A percentile compares a stretch with the other conserved stretches of the same genome.
Conservation (phyloP, 331 rosid genomes). For the Arachis monticola region DNA sequence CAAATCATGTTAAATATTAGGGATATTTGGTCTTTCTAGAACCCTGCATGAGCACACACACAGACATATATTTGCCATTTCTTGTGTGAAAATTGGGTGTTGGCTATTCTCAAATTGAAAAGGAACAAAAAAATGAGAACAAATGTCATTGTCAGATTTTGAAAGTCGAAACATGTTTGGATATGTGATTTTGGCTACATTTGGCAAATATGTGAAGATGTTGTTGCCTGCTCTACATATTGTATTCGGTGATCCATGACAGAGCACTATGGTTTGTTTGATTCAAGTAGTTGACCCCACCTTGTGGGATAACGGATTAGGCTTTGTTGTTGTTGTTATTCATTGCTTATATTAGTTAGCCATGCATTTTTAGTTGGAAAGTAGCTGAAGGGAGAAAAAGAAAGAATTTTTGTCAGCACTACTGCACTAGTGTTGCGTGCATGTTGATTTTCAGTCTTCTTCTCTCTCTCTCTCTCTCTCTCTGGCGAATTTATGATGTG, state of each 20-base stretch:
- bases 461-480: neutral
- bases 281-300: too few species aligned
- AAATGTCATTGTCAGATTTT: neutral
- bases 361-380: neutral
- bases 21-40: neutral
- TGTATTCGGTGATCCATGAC: neutral
- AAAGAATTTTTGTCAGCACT: neutral
- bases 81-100: conserved; percentile 25
- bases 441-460: conserved; percentile 6
- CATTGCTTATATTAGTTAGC: conserved; percentile 14
- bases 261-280: too few species aligned
- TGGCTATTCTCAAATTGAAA: neutral
- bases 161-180: too few species aligned
- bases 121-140: neutral
- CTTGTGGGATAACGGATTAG: too few species aligned
- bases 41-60: neutral
- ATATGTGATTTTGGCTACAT: neutral
- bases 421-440: neutral
- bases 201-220: conserved; percentile 25
- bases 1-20: conserved; percentile 2
- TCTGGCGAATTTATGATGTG: conserved; percentile 32
- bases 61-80: neutral
- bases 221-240: conserved; percentile 12
- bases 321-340: neutral
- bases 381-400: neutral